Evolutionary conservation across 2,329 filamentous ascomycete genomes (phyloP).

Genomic region (Orbilia javanica): DNA sequence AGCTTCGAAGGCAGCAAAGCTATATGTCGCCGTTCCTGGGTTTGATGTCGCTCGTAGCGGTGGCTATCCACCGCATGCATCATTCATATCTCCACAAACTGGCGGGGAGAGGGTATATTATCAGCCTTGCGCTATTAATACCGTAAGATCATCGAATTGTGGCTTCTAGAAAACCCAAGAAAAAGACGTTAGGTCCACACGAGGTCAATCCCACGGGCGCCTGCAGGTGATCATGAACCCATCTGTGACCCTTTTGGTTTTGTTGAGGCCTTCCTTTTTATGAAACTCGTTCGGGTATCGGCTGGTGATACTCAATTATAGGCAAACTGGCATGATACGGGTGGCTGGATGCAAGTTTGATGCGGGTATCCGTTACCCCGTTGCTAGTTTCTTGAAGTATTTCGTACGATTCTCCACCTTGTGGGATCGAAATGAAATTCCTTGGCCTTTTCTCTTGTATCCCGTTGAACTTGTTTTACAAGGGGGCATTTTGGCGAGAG

Average conservation of each 20-base stretch:
- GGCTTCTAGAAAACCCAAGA: constrained; percentile 46
- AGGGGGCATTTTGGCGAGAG: background rate
- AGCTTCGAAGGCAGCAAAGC: constrained; percentile 20
- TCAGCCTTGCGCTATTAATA: constrained; percentile 55
- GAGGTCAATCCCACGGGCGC: background rate
- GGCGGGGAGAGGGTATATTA: background rate
- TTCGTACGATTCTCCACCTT: constrained; percentile 19
- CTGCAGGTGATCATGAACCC: constrained; percentile 20
- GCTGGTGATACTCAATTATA: constrained; percentile 32
- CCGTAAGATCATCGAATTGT: constrained; percentile 23
- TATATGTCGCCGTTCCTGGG: constrained; percentile 8
- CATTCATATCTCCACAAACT: constrained; percentile 9
- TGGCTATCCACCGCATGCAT: constrained; percentile 17
- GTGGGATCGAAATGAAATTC: constrained; percentile 1
- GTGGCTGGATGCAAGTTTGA: constrained; percentile 32
- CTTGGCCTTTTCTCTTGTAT: background rate
- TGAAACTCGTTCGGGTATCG: constrained; percentile 42
- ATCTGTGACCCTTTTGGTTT: background rate
- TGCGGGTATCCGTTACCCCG: constrained; percentile 12
- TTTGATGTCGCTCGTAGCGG: constrained; percentile 16
- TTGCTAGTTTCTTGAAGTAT: background rate
- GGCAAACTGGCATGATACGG: constrained; percentile 31
- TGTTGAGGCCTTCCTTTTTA: constrained; percentile 26
- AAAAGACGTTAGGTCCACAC: constrained; percentile 9
- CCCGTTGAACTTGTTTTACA: background rate